Evolutionary conservation across 2,329 filamentous ascomycete species (phyloP), one percentile per base, ranked within the genome.

Genomic region (Cladosporium phlei): DNA sequence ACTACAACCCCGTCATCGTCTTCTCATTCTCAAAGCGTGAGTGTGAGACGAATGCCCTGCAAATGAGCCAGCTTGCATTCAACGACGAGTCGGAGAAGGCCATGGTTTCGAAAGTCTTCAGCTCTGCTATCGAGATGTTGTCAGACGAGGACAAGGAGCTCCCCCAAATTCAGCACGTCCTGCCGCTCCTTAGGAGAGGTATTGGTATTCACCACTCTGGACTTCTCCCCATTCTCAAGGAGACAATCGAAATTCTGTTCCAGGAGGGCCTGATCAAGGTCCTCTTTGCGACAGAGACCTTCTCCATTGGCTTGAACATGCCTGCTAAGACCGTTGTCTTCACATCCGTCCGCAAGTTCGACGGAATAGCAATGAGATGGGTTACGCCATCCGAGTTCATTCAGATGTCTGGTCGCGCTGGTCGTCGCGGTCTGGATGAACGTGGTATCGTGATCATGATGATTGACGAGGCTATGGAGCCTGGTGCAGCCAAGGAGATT

Each of bases 391-490:
- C 88, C 9, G 93, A 98, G 61, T 98, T 97, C 67, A 88, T 98
- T 43, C 93, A 98, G 65, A 98, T 98, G 93, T 95, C 93, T 45
- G 93, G 93, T 52, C 87, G 93, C 69, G 93, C 93, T 50, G 93
- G 93, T 63, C 87, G 93, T 77, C 84, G 93, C 80, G 93, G 93
- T 69, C 85, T 98, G 46, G 93, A 98, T 71, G 90, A 96, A 52
- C 86, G 93, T 55, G 93, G 93, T 78, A 94, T 97, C 58, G 93
- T 98, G 57, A 97, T 98, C 66, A 97, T 98, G 88, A 97, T 98
- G 91, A 86, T 98, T 52, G 86, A 94, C 62, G 87, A 94, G 66
- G 88, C 93, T 70, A 91, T 98, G 73, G 93, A 98, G 61, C 93
- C 93, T 1, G 82, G 88, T 2, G 83, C 85, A n/a, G 91, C 93